These are phyloP conservation scores for Neofusicoccum sp. DNA, from an alignment of 2,329 filamentous ascomycete species.

Conservation along the genomic window DNA sequence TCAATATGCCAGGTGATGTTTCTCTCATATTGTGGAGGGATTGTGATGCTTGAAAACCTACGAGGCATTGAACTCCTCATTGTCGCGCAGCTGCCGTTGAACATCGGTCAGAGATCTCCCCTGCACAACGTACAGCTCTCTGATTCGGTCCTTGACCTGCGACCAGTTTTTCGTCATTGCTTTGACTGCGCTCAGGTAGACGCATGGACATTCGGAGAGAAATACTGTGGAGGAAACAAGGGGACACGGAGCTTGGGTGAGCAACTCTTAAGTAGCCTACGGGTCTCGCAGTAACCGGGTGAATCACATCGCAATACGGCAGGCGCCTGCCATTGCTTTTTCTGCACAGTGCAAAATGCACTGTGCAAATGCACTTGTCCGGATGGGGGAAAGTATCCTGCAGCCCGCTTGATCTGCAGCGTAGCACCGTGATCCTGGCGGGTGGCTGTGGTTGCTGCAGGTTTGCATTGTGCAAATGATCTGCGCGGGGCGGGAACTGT, in stretches of 20 bases:
- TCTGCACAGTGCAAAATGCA: neutral
- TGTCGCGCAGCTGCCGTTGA: neutral
- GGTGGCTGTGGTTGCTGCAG: neutral
- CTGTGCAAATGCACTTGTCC: neutral
- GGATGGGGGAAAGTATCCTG: neutral
- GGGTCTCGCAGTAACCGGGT: neutral
- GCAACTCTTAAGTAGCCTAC: neutral
- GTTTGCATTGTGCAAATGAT: conserved; percentile 3
- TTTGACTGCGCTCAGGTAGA: neutral
- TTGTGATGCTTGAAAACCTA: neutral
- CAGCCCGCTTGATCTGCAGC: neutral
- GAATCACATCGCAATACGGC: neutral
- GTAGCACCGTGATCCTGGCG: too few relatives aligned
- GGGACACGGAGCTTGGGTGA: too few relatives aligned
- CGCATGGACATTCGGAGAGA: neutral
- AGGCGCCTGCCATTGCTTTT: neutral
- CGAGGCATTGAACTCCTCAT: conserved; percentile 5
- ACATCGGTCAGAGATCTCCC: conserved; percentile 8
- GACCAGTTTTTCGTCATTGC: conserved; percentile 16
- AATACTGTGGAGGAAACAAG: neutral
- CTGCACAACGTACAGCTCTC: conserved; percentile 3
- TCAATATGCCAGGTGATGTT: neutral
- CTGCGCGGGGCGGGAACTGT: neutral
- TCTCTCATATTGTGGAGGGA: neutral
- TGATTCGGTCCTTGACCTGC: conserved; percentile 2